A percentile compares a stretch with the other conserved stretches of the same genome.
Evolutionary conservation across 2,329 filamentous ascomycete genomes (phyloP).

Genomic region (Ophiostoma australiae): DNA sequence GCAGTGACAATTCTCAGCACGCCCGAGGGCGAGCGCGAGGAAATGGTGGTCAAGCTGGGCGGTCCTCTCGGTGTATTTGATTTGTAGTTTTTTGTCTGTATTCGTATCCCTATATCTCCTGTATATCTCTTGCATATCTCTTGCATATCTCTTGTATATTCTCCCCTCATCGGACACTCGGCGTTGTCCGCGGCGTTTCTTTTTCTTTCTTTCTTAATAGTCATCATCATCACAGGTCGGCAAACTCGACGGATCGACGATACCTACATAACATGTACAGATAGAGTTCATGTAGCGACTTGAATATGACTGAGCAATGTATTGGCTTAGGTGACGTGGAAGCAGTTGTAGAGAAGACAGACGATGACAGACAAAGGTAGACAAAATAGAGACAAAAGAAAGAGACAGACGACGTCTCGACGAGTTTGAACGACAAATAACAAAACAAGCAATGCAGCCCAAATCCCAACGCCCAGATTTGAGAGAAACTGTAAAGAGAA

Average conservation of each 20-base stretch:
- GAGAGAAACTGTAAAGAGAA: conserved; percentile 1
- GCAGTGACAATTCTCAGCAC: conserved; percentile 84
- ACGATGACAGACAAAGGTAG: background rate
- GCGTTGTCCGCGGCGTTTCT: conserved; percentile 18
- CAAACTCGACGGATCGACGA: conserved; percentile 10
- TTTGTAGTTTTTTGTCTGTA: conserved; percentile 20
- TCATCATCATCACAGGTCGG: conserved; percentile 3
- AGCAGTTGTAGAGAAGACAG: background rate
- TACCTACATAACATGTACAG: conserved; percentile 1
- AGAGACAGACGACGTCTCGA: background rate
- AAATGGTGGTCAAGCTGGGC: conserved; percentile 76
- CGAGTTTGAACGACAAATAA: background rate
- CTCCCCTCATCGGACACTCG: conserved; percentile 20
- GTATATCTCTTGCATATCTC: background rate
- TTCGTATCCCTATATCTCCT: background rate
- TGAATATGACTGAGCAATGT: background rate
- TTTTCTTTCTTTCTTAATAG: conserved; percentile 16
- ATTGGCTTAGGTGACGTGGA: background rate
- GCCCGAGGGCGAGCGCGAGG: conserved; percentile 74
- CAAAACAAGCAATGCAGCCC: conserved; percentile 18
- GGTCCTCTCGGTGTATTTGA: conserved; percentile 51
- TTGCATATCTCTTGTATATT: background rate
- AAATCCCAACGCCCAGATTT: conserved; percentile 26
- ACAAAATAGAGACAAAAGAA: background rate
- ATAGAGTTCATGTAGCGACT: background rate